phyloP scores from a whole-genome alignment of 1,284 basidiomycete genomes.

The Serendipita sp. region DNA sequence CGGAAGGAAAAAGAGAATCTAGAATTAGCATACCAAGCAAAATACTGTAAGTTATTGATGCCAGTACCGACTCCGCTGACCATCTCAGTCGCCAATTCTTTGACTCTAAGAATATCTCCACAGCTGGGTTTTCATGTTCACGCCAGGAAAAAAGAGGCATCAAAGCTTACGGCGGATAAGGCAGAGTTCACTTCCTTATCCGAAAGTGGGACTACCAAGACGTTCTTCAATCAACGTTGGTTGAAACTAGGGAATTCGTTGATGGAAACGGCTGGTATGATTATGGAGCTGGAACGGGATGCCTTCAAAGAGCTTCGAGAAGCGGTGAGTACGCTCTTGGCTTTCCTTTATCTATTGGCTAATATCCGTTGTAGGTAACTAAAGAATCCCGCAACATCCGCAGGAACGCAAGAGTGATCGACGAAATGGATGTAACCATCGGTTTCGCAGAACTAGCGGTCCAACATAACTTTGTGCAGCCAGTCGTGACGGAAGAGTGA shows the following conservation, averaged over 20 bases:
- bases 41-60: conserved; percentile 37
- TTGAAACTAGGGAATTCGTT: conserved; percentile 54
- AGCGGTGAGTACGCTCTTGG: conserved; percentile 33
- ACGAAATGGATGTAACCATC: conserved; percentile 79
- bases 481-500: conserved; percentile 57
- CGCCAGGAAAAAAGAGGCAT: conserved; percentile 46
- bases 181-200: conserved; percentile 41
- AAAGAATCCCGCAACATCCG: conserved; percentile 41
- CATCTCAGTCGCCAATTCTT: conserved; percentile 45
- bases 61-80: neutral
- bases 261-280: conserved; percentile 38
- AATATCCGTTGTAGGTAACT: conserved; percentile 37
- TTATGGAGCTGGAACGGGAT: conserved; percentile 48
- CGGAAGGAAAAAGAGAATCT: conserved; percentile 35
- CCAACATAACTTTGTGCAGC: conserved; percentile 67
- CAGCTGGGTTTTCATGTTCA: conserved; percentile 64
- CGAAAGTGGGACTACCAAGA: conserved; percentile 49
- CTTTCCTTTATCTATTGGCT: conserved; percentile 6
- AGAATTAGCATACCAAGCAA: conserved; percentile 37
- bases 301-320: conserved; percentile 55
- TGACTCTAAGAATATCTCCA: conserved; percentile 53
- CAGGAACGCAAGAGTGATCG: conserved; percentile 65
- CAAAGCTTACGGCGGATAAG: conserved; percentile 29
- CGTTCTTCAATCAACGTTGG: conserved; percentile 71
- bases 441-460: conserved; percentile 72